Evolutionary conservation across 257 asterid species (phyloP), one percentile per base, ranked within the genome.

Genomic region (Solanum medicagineum): DNA sequence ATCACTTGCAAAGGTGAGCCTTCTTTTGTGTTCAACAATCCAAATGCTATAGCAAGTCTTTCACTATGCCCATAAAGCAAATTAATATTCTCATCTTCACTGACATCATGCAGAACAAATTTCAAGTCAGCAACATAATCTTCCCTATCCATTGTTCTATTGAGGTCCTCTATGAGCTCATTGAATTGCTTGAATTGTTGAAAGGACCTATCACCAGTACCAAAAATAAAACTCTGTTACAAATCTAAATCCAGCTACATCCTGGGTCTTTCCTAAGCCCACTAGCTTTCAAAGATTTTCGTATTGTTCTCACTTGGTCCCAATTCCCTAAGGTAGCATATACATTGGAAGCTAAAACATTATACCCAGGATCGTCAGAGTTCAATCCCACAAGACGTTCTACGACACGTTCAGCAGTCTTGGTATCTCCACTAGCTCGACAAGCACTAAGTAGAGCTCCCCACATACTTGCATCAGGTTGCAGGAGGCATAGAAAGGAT

Each of bases 391-490:
- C 77, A 56, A 94, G 89, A 56, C 47, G 87, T 83, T 86, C 71
- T 32, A 91, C 91, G 29, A 89, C 95, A 49, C 92, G 97, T 77
- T 92, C 93, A 10, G 93, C 92, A 22, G 91, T 90, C 82, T 86
- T 71, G 71, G 86, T 69, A 84, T 94, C 93, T 77, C 91, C 97
- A 81, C 88, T 87, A 68, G 93, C 88, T 88, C 93, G 89, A 80
- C 94, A 92, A 84, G 96, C 97, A 88, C 98, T 94, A 24, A 95
- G 97, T 63, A 95, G 88, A 69, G 89, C 86, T 83, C 98, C 97
- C 98, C 98, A 95, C 85, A 94, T 92, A 86, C 93, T 92, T 74
- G 93, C 97, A 88, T 93, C 98, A 5, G 98, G 93, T 86, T 92
- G 87, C 83, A 91, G 29, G 29, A 4, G 98, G 98, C 98, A 95